A percentile compares a stretch with the other conserved stretches of the same genome.
These are phyloP conservation scores for Hypoxylon lenormandii DNA, from an alignment of 495 filamentous ascomycete genomes.

Conservation along the genomic window DNA sequence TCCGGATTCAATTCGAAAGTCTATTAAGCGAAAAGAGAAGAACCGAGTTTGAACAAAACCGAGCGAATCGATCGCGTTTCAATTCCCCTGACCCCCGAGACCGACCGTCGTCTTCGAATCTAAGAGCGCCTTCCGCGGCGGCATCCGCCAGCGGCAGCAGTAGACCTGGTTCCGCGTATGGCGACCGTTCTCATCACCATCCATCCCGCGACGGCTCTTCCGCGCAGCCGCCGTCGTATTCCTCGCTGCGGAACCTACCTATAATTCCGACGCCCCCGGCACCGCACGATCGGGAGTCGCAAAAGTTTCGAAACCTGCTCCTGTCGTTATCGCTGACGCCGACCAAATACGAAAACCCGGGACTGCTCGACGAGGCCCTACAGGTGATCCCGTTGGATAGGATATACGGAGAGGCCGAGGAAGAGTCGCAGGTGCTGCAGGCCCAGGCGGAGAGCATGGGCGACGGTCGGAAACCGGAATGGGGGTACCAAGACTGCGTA, in stretches of 20 bases:
- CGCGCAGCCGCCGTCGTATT: slow-evolving; percentile 70
- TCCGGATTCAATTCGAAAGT: slow-evolving; percentile 76
- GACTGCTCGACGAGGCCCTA: slow-evolving; percentile 91
- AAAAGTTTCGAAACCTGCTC: slow-evolving; percentile 86
- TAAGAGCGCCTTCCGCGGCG: slow-evolving; percentile 54
- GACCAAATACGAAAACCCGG: slow-evolving; percentile 95
- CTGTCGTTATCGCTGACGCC: slow-evolving; percentile 84
- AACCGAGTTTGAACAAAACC: slow-evolving; percentile 73
- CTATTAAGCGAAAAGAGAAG: slow-evolving; percentile 80
- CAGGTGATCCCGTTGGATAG: slow-evolving; percentile 86
- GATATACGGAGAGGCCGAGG: slow-evolving; percentile 92
- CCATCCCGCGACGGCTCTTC: slow-evolving; percentile 26
- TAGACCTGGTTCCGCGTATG: slow-evolving; percentile 59
- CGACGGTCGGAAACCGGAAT: slow-evolving; percentile 80
- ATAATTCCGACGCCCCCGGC: slow-evolving; percentile 81
- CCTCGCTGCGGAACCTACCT: slow-evolving; percentile 77
- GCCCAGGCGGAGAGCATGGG: slow-evolving; percentile 88
- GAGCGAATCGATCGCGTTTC: slow-evolving; percentile 57
- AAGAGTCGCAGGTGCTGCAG: slow-evolving; percentile 85
- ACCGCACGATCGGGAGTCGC: slow-evolving; percentile 72
- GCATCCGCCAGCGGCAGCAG: slow-evolving; percentile 48
- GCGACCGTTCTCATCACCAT: slow-evolving; percentile 26
- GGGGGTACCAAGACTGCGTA: slow-evolving; percentile 98
- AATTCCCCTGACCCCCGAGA: slow-evolving; percentile 51
- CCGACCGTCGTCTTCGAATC: slow-evolving; percentile 58